Conservation (phyloP, 1,284 basidiomycete genomes). For the Hemileia vastatrix region DNA sequence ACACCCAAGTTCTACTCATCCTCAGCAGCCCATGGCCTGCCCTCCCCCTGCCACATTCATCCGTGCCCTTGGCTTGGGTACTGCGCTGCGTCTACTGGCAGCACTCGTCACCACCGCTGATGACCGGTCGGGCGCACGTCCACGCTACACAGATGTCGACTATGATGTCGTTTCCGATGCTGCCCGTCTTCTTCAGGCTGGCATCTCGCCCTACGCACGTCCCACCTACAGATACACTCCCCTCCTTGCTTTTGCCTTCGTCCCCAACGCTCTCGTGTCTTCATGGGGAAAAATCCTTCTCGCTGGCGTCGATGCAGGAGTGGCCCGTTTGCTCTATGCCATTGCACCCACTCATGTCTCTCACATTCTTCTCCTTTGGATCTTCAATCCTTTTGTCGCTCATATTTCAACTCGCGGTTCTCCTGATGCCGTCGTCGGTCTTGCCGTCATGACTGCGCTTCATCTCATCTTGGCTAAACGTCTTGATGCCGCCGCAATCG, state of each 20-base stretch:
- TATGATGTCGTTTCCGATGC: slow-evolving; percentile 94
- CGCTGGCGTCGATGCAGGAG: slow-evolving; percentile 69
- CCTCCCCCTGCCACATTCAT: too few relatives aligned
- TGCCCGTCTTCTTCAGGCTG: slow-evolving; percentile 47
- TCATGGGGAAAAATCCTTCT: slow-evolving; percentile 87
- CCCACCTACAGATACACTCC: slow-evolving; percentile 96
- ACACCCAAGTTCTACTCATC: too few relatives aligned
- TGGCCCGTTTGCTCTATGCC: slow-evolving; percentile 69
- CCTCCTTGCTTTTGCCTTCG: slow-evolving; percentile 68
- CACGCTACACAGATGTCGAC: slow-evolving; percentile 97
- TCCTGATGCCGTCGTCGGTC: slow-evolving; percentile 76
- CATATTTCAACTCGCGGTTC: slow-evolving; percentile 94
- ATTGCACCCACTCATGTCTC: slow-evolving; percentile 50
- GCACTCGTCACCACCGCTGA: too few relatives aligned
- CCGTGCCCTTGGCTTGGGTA: too few relatives aligned
- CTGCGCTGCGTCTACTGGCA: too few relatives aligned
- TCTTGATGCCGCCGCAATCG: slow-evolving; percentile 52
- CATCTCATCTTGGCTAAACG: slow-evolving; percentile 49
- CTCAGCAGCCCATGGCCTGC: too few relatives aligned
- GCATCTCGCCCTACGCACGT: slow-evolving; percentile 72
- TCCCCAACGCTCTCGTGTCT: slow-evolving; percentile 66
- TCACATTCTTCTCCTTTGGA: slow-evolving; percentile 51
- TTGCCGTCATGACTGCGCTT: slow-evolving; percentile 68
- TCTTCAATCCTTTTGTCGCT: slow-evolving; percentile 87
- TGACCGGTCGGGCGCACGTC: too few relatives aligned